Conservation (phyloP, 2,329 filamentous ascomycete genomes). For the Botrytis paeoniae region DNA sequence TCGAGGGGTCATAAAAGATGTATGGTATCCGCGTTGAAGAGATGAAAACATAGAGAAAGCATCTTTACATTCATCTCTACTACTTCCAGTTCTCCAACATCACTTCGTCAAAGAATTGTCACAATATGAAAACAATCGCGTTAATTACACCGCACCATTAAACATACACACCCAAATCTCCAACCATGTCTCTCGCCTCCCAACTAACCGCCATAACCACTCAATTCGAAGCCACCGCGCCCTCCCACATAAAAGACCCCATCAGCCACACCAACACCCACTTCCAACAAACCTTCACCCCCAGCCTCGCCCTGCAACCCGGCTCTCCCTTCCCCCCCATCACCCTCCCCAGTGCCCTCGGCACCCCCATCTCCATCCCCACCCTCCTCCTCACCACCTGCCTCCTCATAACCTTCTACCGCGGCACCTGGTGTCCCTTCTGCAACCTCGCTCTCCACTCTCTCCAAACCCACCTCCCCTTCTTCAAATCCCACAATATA, state of each 20-base stretch:
- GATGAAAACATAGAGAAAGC: neutral
- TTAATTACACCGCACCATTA: no score
- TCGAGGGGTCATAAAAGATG: neutral
- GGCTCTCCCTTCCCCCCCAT: accelerated
- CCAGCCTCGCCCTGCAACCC: neutral
- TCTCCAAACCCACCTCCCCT: accelerated
- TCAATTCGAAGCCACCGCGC: neutral
- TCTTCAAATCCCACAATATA: neutral
- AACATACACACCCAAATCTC: neutral
- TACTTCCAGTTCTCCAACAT: neutral
- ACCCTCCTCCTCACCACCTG: no score
- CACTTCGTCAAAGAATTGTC: neutral
- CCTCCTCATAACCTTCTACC: neutral
- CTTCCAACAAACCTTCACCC: neutral
- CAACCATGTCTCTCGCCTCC: neutral
- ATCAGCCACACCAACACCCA: neutral
- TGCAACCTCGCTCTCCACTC: neutral
- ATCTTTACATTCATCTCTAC: neutral
- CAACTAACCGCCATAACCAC: neutral
- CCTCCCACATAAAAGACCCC: neutral
- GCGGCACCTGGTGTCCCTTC: neutral
- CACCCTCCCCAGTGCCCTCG: neutral
- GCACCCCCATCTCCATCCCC: neutral
- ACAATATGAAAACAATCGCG: no score
- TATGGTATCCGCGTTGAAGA: neutral